Percentiles rank a stretch among this genome's conserved stretches.
Evolutionary conservation across 1,284 basidiomycete genomes (phyloP).

Genomic region (Austroboletus novae-zelandiae): DNA sequence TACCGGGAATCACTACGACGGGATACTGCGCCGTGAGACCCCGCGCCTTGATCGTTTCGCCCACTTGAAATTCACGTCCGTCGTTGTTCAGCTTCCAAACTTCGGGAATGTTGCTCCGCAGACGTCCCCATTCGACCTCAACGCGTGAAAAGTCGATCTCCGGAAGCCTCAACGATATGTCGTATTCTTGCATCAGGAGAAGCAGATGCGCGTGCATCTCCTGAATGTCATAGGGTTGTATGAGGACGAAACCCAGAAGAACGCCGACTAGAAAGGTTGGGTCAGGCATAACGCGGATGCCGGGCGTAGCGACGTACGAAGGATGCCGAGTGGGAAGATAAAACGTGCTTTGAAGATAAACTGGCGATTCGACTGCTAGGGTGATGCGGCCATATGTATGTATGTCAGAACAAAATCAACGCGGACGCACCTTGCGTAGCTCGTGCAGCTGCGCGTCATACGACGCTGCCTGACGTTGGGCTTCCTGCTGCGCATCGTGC

Average conservation of each 20-base stretch:
- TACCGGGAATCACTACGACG: constrained; percentile 78
- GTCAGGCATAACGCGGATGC: background rate
- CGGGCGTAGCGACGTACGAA: constrained; percentile 34
- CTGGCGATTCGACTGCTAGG: constrained; percentile 13
- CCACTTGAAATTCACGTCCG: constrained; percentile 82
- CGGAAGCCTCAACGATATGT: constrained; percentile 54
- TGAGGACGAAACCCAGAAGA: constrained; percentile 57
- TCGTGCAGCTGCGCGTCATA: constrained; percentile 28
- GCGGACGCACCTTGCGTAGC: constrained; percentile 15
- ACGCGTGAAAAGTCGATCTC: constrained; percentile 63
- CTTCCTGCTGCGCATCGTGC: constrained; percentile 19
- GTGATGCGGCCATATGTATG: background rate
- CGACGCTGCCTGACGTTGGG: constrained; percentile 16
- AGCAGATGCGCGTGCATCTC: constrained; percentile 51
- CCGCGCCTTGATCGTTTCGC: constrained; percentile 64
- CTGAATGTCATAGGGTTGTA: constrained; percentile 61
- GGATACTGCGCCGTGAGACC: constrained; percentile 76
- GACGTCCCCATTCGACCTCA: constrained; percentile 64
- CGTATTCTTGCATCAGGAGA: constrained; percentile 57
- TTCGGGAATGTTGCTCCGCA: constrained; percentile 67
- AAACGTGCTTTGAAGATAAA: constrained; percentile 39
- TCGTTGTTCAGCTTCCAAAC: constrained; percentile 80
- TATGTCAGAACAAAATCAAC: background rate
- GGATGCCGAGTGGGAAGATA: constrained; percentile 47
- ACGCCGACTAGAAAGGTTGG: constrained; percentile 50